Conservation (phyloP, 2,329 filamentous ascomycete species). For the Verticillium albo-atrum region DNA sequence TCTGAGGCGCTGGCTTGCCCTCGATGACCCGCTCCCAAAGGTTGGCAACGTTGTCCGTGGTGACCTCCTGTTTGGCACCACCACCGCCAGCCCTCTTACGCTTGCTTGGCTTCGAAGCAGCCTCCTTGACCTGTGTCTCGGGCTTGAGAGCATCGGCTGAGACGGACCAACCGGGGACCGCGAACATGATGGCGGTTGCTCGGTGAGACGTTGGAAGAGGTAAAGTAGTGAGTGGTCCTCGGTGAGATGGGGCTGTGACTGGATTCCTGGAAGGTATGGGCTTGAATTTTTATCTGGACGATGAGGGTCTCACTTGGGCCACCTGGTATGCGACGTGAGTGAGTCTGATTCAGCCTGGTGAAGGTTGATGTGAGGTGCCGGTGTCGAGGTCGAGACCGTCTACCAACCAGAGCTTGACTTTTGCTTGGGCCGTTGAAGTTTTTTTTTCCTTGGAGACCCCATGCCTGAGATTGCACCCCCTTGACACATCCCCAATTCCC, state of each 20-base stretch:
- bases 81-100: conserved; percentile 42
- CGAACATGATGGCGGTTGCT: conserved; percentile 65
- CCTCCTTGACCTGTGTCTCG: conserved; percentile 42
- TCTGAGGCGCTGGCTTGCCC: conserved; percentile 41
- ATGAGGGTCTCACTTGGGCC: not conserved
- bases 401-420: conserved; percentile 1
- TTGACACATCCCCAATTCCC: not conserved
- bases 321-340: not conserved
- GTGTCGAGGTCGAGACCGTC: conserved; percentile 2
- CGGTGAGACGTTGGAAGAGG: conserved; percentile 1
- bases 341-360: not conserved
- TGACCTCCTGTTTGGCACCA: conserved; percentile 40
- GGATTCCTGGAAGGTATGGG: not conserved
- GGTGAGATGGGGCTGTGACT: not conserved
- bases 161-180: conserved; percentile 89
- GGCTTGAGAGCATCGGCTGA: conserved; percentile 66
- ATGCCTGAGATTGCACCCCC: not conserved
- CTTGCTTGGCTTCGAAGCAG: conserved; percentile 47
- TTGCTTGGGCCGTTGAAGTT: conserved; percentile 5
- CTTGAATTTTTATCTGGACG: not conserved
- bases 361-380: not conserved
- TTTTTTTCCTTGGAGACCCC: conserved; percentile 4
- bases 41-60: conserved; percentile 66
- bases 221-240: not conserved
- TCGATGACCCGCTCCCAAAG: conserved; percentile 80